Conservation (phyloP, 2,329 filamentous ascomycete species). For the Metarhizium anisopliae region DNA sequence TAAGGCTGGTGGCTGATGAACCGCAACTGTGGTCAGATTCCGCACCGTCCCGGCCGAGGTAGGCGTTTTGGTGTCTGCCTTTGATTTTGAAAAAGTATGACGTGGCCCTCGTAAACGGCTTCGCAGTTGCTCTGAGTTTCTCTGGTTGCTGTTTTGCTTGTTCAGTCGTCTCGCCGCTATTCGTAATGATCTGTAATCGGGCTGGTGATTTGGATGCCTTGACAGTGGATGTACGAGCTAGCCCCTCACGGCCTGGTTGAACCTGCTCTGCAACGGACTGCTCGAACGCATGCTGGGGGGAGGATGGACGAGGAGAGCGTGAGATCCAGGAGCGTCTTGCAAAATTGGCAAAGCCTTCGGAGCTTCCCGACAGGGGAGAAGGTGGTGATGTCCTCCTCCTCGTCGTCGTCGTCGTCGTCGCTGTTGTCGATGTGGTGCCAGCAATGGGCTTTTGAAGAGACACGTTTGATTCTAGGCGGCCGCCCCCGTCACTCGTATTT, state of each 20-base stretch:
- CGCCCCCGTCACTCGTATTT: conserved; percentile 8
- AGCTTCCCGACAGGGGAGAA: conserved; percentile 11
- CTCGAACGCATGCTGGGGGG: conserved; percentile 28
- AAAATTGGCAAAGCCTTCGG: conserved; percentile 35
- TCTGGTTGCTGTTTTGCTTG: conserved; percentile 19
- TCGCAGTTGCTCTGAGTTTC: conserved; percentile 26
- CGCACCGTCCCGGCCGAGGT: conserved; percentile 25
- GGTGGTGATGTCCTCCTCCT: conserved; percentile 23
- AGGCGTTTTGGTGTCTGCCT: conserved; percentile 34
- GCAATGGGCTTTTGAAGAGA: neutral
- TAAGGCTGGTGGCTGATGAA: conserved; percentile 37
- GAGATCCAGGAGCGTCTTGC: conserved; percentile 8
- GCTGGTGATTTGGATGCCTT: conserved; percentile 11
- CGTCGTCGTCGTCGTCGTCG: conserved; percentile 14
- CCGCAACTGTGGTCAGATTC: conserved; percentile 35
- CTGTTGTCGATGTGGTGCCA: neutral
- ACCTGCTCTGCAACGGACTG: conserved; percentile 14
- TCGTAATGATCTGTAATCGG: conserved; percentile 18
- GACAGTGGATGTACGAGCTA: neutral
- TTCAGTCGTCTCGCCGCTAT: conserved; percentile 14
- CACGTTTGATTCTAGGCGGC: neutral
- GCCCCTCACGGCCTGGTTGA: conserved; percentile 10
- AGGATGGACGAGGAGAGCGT: conserved; percentile 20
- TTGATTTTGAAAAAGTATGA: conserved; percentile 42
- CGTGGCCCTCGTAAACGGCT: conserved; percentile 33